Evolutionary conservation across 352 stramenopile genomes (phyloP), one percentile per base, ranked within the genome.

Genomic region (Pythium dissotocum): DNA sequence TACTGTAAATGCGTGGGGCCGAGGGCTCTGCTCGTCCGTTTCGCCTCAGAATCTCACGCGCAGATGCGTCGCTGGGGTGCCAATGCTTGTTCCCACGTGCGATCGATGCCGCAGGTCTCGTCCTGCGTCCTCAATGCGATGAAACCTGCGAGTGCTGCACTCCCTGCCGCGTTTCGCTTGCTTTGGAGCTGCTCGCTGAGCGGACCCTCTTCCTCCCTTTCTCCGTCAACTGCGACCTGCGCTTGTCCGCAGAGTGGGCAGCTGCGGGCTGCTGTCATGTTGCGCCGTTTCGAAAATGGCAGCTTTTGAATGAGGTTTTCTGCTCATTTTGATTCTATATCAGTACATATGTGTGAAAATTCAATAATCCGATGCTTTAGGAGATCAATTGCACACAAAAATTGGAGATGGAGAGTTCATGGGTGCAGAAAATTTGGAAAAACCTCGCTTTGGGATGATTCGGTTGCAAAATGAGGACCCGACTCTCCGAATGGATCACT

Each of bases 211-310:
- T 52, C 44, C 44, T 24, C 44, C 44, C 44, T 24, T 52, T 55
- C 33, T 38, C 61, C 35, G 61, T 68, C 61, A 68, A 68, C 61
- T 68, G 61, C 40, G 60, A 68, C 61, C 61, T 52, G 61, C 53
- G 61, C 61, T 68, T 68, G 61, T 68, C 52, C 52, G 53, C n/a
- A 44, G 44, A 60, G 49, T 35, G 60, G 51, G 60, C 63, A 69
- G 63, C 63, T 69, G 63, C 63, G n/a, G 28, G 36, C 18, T 58
- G 54, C 63, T 69, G 63, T 69, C 63, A 69, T 54, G 63, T 69
- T 69, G 63, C 63, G 46, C 30, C 63, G 55, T 63, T 69, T 61
- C 61, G 26, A 30, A 52, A 52, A 52, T 52, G 44, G 44, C 14
- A 52, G 44, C 44, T 30, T 52, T 52, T 52, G 6, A 1, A 18